Conservation (phyloP, 106 monocot genomes). For the Dendrobium huoshanense region DNA sequence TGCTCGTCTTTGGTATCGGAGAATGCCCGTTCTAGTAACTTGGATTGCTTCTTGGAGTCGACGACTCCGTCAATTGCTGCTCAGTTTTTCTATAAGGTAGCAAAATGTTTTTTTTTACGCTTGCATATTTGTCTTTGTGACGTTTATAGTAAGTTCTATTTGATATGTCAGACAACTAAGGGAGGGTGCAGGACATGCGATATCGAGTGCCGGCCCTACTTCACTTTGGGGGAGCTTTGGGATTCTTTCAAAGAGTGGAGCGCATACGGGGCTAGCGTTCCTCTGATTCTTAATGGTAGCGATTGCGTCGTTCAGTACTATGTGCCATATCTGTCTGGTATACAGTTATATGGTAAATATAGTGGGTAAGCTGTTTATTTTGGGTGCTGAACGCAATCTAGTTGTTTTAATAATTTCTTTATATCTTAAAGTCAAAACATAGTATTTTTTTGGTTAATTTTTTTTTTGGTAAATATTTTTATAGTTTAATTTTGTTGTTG, state of each 20-base stretch:
- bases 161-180: slow-evolving; percentile 28
- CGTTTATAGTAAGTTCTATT: neutral
- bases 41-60: slow-evolving; percentile 54
- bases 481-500: neutral
- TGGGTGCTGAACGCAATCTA: slow-evolving; percentile 14
- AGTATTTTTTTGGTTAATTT: neutral
- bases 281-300: slow-evolving; percentile 44
- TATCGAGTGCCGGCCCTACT: slow-evolving; percentile 38
- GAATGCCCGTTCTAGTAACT: slow-evolving; percentile 19
- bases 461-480: neutral
- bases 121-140: neutral
- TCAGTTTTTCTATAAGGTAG: slow-evolving; percentile 46
- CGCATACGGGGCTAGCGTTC: slow-evolving; percentile 72
- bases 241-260: slow-evolving; percentile 61
- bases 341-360: slow-evolving; percentile 51
- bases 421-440: neutral
- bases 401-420: neutral
- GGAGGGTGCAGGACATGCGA: slow-evolving; percentile 38
- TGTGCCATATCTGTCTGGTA: slow-evolving; percentile 73
- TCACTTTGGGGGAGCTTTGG: slow-evolving; percentile 58
- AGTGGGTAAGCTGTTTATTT: slow-evolving; percentile 8
- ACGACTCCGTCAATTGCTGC: slow-evolving; percentile 47
- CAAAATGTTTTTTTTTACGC: neutral
- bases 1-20: slow-evolving; percentile 4
- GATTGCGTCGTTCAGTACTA: slow-evolving; percentile 66